Conservation (phyloP, 2,329 filamentous ascomycete species). For the Periconia macrospinosa region DNA sequence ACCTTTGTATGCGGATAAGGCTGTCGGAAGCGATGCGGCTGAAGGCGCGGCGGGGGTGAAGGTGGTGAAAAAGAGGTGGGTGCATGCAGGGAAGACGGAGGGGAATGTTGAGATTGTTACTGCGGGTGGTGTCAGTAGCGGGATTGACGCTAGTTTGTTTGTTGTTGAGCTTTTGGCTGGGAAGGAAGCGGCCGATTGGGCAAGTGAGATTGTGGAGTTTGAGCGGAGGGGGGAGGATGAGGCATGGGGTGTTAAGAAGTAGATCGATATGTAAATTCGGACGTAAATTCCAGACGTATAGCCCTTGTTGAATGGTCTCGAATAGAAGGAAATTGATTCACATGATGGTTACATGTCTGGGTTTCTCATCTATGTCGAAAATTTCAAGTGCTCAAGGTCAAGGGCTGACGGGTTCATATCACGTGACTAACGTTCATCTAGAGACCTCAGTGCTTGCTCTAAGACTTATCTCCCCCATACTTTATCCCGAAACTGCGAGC, state of each 20-base stretch:
- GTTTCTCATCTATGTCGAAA: too few relatives aligned
- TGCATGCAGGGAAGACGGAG: constrained; percentile 33
- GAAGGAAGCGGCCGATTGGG: constrained; percentile 25
- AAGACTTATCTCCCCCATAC: too few relatives aligned
- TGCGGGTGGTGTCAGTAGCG: constrained; percentile 36
- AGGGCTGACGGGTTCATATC: too few relatives aligned
- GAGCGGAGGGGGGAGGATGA: constrained; percentile 25
- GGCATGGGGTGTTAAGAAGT: constrained; percentile 16
- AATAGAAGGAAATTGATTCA: too few relatives aligned
- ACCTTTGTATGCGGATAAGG: constrained; percentile 30
- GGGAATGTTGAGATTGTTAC: constrained; percentile 36
- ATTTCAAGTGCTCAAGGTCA: too few relatives aligned
- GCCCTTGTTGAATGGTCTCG: too few relatives aligned
- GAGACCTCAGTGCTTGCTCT: too few relatives aligned
- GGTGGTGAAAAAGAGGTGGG: constrained; percentile 34
- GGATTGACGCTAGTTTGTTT: constrained; percentile 35
- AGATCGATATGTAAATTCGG: background rate
- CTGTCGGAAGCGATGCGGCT: constrained; percentile 21
- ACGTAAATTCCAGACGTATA: too few relatives aligned
- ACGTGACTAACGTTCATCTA: too few relatives aligned
- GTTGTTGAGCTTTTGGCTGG: constrained; percentile 30
- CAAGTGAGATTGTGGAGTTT: constrained; percentile 34
- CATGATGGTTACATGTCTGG: too few relatives aligned
- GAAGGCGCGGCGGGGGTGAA: constrained; percentile 25
- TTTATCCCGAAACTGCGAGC: too few relatives aligned